Percentiles rank a stretch among this genome's conserved stretches.
These are phyloP conservation scores for Copromyces sp. DNA, from an alignment of 495 filamentous ascomycete species.

Conservation along the genomic window DNA sequence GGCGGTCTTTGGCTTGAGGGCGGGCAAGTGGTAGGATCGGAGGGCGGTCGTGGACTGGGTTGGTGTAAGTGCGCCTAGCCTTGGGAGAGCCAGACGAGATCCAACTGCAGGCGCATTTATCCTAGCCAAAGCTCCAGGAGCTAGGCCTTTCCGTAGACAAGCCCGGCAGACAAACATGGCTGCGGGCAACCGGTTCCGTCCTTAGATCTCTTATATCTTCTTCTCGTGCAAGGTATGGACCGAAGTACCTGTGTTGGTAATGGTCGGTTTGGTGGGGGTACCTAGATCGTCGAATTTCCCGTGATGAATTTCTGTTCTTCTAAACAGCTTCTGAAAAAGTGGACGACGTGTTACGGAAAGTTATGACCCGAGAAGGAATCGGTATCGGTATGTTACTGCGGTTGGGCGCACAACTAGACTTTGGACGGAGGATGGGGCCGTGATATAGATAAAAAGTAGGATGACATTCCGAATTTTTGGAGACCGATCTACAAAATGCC, in stretches of 20 bases:
- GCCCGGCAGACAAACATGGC: slow-evolving; percentile 33
- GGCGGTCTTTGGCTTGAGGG: neutral
- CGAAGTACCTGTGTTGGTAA: neutral
- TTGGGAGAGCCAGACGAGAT: neutral
- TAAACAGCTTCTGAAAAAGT: neutral
- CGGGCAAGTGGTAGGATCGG: neutral
- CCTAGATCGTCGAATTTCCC: neutral
- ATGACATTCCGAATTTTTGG: neutral
- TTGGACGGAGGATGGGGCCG: neutral
- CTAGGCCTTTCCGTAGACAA: slow-evolving; percentile 22
- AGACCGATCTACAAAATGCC: neutral
- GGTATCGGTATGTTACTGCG: neutral
- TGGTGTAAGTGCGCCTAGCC: neutral
- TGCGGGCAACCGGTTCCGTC: neutral
- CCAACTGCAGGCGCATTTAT: neutral
- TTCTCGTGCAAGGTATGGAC: neutral
- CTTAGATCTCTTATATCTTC: neutral
- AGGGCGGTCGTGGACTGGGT: neutral
- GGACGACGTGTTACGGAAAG: neutral
- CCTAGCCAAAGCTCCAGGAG: neutral
- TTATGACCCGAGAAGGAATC: neutral
- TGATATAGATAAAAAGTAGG: neutral
- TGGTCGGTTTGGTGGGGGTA: neutral
- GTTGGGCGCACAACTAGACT: neutral
- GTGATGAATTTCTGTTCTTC: neutral